Evolutionary conservation across 169 alveolate species (phyloP), one percentile per base, ranked within the genome.

Genomic region (Plasmodium billcollinsi): DNA sequence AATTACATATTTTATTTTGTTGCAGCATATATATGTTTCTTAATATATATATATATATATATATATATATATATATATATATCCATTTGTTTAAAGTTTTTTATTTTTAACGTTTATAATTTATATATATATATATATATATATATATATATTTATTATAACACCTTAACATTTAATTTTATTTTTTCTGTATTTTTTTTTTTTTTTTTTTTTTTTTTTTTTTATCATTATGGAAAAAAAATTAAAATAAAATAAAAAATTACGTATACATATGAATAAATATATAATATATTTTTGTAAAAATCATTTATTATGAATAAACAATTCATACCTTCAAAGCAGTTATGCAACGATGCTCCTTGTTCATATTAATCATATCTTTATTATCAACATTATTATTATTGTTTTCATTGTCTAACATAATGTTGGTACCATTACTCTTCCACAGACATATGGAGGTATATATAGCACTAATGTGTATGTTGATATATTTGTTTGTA

Each of bases 381-480:
- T 6, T 49, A 43, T 15, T 14, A 15, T 69, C 26, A 33, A n/a
- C 49, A 39, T 26, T 15, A 47, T 67, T 26, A 20, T 54, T 62
- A 14, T 9, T 45, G n/a, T 49, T 11, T 58, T 54, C 52, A 6
- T 49, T 54, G 47, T 66, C 65, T 49, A 80, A 20, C n/a, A 72
- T 0, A 29, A 80, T 26, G n/a, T 66, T 80, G 12, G 67, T 80
- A 7, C 90, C 90, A 47, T 80, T 54, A 72, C 90, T 80, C 15
- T 62, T 69, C 90, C 90, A 80, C 20, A 80, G 43, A 18, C 83
- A 33, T 21, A 69, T 33, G 20, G 90, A 73, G 21, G 63, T 56
- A 29, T 80, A 61, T 50, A 69, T 49, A 29, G 90, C 80, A 61
- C 33, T 69, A 12, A 21, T 80, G 21, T 80, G 69, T 2, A 20